A percentile compares a stretch with the other conserved stretches of the same genome.
Evolutionary conservation across 345 rosid genomes (phyloP).

Genomic region (Euclidium syriacum): DNA sequence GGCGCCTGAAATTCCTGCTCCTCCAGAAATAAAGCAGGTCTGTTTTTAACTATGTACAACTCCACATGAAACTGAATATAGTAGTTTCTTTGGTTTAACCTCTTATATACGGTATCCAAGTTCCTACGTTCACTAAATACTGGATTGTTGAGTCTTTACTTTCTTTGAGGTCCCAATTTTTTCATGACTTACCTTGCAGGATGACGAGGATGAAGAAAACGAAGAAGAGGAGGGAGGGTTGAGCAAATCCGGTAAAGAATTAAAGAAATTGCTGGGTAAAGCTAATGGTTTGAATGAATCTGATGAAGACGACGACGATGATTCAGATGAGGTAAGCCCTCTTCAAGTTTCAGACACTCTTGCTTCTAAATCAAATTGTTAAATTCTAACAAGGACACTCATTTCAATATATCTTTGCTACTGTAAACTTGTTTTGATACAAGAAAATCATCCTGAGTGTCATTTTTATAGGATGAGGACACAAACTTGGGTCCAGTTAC

Average conservation of each 20-base stretch:
- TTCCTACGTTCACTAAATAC: not conserved
- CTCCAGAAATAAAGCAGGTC: slow-evolving; percentile 95
- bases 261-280: slow-evolving; percentile 82
- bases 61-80: not conserved
- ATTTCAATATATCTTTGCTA: not conserved
- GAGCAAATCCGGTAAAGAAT: slow-evolving; percentile 93
- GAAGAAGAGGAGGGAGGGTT: slow-evolving; percentile 89
- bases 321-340: slow-evolving; percentile 68
- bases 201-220: slow-evolving; percentile 85
- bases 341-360: not conserved
- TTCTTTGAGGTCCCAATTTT: not conserved
- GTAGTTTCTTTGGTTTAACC: not conserved
- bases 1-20: slow-evolving; percentile 92
- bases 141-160: not conserved
- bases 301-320: slow-evolving; percentile 83
- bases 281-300: slow-evolving; percentile 68
- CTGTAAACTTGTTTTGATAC: not conserved
- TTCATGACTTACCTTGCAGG: slow-evolving; percentile 36
- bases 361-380: not conserved
- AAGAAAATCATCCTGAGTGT: not conserved
- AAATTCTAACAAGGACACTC: not conserved
- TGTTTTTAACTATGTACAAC: not conserved
- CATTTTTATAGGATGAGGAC: slow-evolving; percentile 46
- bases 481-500: slow-evolving; percentile 40
- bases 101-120: not conserved